Conservation (phyloP, 371 early-diverging fungal species). For the Batkoa obscura region DNA sequence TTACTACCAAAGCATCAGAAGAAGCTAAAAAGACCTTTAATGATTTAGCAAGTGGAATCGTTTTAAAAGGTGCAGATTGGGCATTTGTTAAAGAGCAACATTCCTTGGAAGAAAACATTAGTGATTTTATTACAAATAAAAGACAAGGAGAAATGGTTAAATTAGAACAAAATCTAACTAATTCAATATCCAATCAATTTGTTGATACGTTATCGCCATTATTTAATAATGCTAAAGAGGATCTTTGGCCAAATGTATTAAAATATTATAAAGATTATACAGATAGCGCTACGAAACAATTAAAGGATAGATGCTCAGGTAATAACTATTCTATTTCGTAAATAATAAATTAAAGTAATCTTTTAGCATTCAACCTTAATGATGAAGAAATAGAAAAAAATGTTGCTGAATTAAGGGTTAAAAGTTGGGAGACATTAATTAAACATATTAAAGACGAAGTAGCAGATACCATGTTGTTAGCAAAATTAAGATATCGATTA, state of each 20-base stretch:
- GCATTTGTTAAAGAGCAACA: slow-evolving; percentile 34
- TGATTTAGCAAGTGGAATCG: slow-evolving; percentile 12
- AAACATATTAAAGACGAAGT: slow-evolving; percentile 61
- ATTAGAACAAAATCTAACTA: slow-evolving; percentile 40
- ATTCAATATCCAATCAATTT: slow-evolving; percentile 33
- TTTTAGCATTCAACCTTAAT: slow-evolving; percentile 28
- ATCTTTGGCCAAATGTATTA: slow-evolving; percentile 59
- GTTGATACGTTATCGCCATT: slow-evolving; percentile 45
- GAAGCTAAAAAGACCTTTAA: slow-evolving; percentile 22
- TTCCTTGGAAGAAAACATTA: slow-evolving; percentile 43
- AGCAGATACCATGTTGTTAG: slow-evolving; percentile 52
- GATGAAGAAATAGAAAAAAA: slow-evolving; percentile 25
- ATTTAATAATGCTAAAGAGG: slow-evolving; percentile 36
- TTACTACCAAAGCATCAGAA: slow-evolving; percentile 19
- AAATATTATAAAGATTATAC: slow-evolving; percentile 28
- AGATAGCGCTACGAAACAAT: slow-evolving; percentile 19
- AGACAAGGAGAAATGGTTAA: slow-evolving; percentile 60
- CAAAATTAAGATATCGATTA: slow-evolving; percentile 41
- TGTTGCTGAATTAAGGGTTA: slow-evolving; percentile 25
- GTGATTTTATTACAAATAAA: slow-evolving; percentile 37
- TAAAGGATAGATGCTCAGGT: slow-evolving; percentile 19
- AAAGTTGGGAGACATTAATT: slow-evolving; percentile 52
- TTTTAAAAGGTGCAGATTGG: slow-evolving; percentile 59
- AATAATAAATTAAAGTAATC: background rate
- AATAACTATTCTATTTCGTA: slow-evolving; percentile 11